These are phyloP conservation scores for Nicotiana paniculata DNA, from an alignment of 257 asterid genomes.

Conservation along the genomic window DNA sequence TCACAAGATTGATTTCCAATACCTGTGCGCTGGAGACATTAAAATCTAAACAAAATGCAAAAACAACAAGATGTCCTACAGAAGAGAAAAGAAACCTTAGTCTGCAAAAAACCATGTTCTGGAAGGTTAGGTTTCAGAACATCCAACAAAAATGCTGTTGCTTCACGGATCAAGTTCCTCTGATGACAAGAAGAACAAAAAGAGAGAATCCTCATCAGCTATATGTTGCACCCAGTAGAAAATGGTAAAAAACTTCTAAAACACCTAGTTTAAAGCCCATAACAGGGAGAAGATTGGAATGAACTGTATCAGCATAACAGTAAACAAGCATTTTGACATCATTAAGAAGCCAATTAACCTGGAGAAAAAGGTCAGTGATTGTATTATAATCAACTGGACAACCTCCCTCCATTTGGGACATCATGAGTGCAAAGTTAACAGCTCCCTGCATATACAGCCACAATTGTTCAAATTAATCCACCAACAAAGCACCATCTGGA, in stretches of 20 bases:
- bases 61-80: not conserved
- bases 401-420: slow-evolving; percentile 99
- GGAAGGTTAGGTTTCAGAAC: slow-evolving; percentile 98
- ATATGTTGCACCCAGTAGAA: not conserved
- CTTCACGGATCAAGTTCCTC: slow-evolving; percentile 99
- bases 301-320: not conserved
- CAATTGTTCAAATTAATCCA: slow-evolving; percentile 6
- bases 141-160: slow-evolving; percentile 96
- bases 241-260: not conserved
- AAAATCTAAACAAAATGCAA: slow-evolving; percentile 12
- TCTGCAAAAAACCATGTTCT: slow-evolving; percentile 89
- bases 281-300: not conserved
- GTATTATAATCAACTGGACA: slow-evolving; percentile 98
- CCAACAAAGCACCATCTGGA: not conserved
- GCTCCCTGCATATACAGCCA: slow-evolving; percentile 68
- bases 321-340: not conserved
- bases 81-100: slow-evolving; percentile 55
- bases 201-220: not conserved
- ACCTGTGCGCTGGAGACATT: slow-evolving; percentile 45
- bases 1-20: slow-evolving; percentile 89
- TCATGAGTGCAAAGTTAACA: slow-evolving; percentile 97
- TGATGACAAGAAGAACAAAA: slow-evolving; percentile 18
- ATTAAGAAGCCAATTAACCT: slow-evolving; percentile 37
- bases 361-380: slow-evolving; percentile 95
- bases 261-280: not conserved